These are phyloP conservation scores for Pyrenochaeta sp. DNA, from an alignment of 2,329 filamentous ascomycete species.

Conservation along the genomic window DNA sequence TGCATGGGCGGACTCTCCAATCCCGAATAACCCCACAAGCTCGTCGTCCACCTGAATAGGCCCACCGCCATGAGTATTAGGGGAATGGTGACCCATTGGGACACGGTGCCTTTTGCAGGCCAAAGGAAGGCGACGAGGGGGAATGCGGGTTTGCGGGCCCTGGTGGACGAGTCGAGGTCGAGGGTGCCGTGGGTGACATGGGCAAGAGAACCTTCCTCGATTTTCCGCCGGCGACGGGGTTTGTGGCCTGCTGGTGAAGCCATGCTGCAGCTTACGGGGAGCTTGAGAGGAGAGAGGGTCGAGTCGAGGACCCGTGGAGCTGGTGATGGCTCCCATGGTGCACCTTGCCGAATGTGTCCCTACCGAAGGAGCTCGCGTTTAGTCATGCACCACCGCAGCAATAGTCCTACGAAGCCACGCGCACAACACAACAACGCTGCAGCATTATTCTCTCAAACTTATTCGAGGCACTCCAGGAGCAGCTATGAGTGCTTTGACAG, in stretches of 20 bases:
- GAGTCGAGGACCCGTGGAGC: slow-evolving; percentile 17
- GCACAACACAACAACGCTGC: too few species aligned
- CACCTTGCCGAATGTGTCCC: slow-evolving; percentile 8
- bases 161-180: slow-evolving; percentile 54
- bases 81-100: slow-evolving; percentile 92
- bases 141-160: slow-evolving; percentile 72
- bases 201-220: slow-evolving; percentile 50
- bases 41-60: slow-evolving; percentile 90
- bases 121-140: slow-evolving; percentile 94
- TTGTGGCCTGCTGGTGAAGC: slow-evolving; percentile 48
- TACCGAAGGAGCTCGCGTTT: too few species aligned
- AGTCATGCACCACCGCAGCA: too few species aligned
- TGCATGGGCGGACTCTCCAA: slow-evolving; percentile 86
- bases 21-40: slow-evolving; percentile 95
- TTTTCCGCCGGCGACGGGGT: slow-evolving; percentile 55
- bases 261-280: slow-evolving; percentile 27
- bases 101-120: slow-evolving; percentile 83
- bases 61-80: slow-evolving; percentile 89
- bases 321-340: not conserved
- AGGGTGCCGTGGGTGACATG: slow-evolving; percentile 55
- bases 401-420: too few species aligned
- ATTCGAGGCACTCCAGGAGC: too few species aligned
- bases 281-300: slow-evolving; percentile 1
- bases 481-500: too few species aligned
- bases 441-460: too few species aligned